Conservation (phyloP, 75 land plant species). For the Cryptomeria japonica region DNA sequence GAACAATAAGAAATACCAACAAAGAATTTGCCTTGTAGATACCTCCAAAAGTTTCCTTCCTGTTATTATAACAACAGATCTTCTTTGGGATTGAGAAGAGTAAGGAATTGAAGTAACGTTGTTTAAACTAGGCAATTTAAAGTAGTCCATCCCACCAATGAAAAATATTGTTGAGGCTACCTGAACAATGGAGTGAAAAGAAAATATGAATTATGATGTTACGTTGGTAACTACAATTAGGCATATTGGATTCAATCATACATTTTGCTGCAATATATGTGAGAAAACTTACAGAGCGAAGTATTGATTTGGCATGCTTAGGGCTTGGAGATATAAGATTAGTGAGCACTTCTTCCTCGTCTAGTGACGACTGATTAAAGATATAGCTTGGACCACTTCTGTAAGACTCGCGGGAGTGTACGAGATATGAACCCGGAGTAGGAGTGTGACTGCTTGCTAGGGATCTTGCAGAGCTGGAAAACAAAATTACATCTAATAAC, state of each 20-base stretch:
- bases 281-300: constrained; percentile 32
- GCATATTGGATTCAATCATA: no score
- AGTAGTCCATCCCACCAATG: constrained; percentile 23
- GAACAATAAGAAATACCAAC: no score
- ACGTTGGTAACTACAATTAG: not conserved
- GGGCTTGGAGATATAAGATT: constrained; percentile 13
- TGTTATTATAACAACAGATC: constrained; percentile 17
- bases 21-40: not conserved
- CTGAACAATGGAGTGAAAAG: constrained; percentile 4
- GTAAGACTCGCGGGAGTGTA: constrained; percentile 11
- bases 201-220: not conserved
- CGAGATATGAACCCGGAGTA: constrained; percentile 37
- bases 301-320: constrained; percentile 19
- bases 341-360: constrained; percentile 22
- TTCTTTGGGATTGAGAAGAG: not conserved
- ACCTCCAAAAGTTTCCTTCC: constrained; percentile 53
- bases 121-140: not conserved
- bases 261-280: not conserved
- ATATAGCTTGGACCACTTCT: not conserved
- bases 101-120: not conserved
- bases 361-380: constrained; percentile 6
- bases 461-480: constrained; percentile 84
- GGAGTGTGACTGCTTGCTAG: constrained; percentile 65
- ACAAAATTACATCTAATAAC: not conserved
- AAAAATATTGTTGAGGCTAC: constrained; percentile 27